A percentile compares a stretch with the other conserved stretches of the same genome.
phyloP scores from a whole-genome alignment of 1,139 yeast species.

The Taphrina betulina region DNA sequence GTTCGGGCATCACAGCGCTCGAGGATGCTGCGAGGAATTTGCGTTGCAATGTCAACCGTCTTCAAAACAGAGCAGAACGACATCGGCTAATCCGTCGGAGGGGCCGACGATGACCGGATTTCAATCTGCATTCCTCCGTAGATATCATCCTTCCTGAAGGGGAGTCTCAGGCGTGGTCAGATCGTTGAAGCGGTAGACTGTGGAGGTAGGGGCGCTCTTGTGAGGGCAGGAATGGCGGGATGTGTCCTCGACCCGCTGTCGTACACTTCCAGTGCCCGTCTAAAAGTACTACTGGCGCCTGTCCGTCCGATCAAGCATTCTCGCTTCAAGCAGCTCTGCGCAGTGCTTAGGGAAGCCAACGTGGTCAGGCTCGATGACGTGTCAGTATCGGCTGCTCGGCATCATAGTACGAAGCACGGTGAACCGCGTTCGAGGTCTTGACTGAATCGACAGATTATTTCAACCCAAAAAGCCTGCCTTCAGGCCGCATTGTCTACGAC shows the following conservation, averaged over 20 bases:
- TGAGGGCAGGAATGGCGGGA: slow-evolving; percentile 48
- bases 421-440: too few relatives aligned
- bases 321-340: slow-evolving; percentile 11
- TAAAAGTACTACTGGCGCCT: slow-evolving; percentile 27
- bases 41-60: too few relatives aligned
- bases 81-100: too few relatives aligned
- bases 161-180: too few relatives aligned
- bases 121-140: too few relatives aligned
- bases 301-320: slow-evolving; percentile 17
- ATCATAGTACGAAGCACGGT: not conserved
- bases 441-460: slow-evolving; percentile 14
- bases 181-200: too few relatives aligned
- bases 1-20: too few relatives aligned
- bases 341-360: slow-evolving; percentile 1
- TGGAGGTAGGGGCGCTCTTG: too few relatives aligned
- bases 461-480: slow-evolving; percentile 74
- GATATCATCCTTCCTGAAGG: too few relatives aligned
- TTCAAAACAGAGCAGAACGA: too few relatives aligned
- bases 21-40: too few relatives aligned
- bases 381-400: not conserved
- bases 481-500: slow-evolving; percentile 66
- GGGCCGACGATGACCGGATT: too few relatives aligned
- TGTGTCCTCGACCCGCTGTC: slow-evolving; percentile 34
- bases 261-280: slow-evolving; percentile 30
- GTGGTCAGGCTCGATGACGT: slow-evolving; percentile 33